A percentile compares a stretch with the other conserved stretches of the same genome.
Conservation (phyloP, 805 yeast genomes). For the Candida boidinii region DNA sequence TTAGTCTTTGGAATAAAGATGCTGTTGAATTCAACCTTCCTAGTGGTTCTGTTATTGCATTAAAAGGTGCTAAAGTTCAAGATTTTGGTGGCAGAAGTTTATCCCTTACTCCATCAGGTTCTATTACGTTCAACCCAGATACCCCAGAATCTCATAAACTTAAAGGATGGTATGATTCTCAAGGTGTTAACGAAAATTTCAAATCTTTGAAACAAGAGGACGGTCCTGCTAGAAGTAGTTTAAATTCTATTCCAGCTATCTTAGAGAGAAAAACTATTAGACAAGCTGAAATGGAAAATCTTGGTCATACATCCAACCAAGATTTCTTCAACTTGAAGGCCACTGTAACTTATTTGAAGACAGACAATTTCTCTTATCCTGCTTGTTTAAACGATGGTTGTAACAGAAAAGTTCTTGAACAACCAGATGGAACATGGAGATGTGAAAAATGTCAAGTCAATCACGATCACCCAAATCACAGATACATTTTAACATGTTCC, state of each 20-base stretch:
- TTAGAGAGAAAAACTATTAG: conserved; percentile 56
- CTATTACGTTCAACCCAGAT: conserved; percentile 76
- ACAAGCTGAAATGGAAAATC: conserved; percentile 55
- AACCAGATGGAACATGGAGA: conserved; percentile 72
- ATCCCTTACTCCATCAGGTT: conserved; percentile 72
- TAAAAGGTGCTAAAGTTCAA: conserved; percentile 82
- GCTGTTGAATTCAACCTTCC: conserved; percentile 72
- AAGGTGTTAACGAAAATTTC: conserved; percentile 58
- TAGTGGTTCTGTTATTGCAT: conserved; percentile 79
- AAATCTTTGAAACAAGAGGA: conserved; percentile 50
- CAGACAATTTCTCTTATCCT: conserved; percentile 80
- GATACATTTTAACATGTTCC: conserved; percentile 71
- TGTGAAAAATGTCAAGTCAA: conserved; percentile 85
- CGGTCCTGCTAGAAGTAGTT: conserved; percentile 22
- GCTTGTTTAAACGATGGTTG: conserved; percentile 77
- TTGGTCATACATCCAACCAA: conserved; percentile 70
- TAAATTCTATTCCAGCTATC: conserved; percentile 31
- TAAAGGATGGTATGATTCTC: conserved; percentile 92
- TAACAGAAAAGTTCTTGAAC: conserved; percentile 75
- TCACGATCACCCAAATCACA: conserved; percentile 60
- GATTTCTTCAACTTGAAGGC: conserved; percentile 77
- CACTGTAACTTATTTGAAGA: conserved; percentile 57
- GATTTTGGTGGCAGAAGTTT: conserved; percentile 85
- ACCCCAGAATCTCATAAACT: conserved; percentile 78
- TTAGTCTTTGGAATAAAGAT: conserved; percentile 86